Conservation (phyloP, 139 green algal species). For the Chlamydomonas schloesseri region DNA sequence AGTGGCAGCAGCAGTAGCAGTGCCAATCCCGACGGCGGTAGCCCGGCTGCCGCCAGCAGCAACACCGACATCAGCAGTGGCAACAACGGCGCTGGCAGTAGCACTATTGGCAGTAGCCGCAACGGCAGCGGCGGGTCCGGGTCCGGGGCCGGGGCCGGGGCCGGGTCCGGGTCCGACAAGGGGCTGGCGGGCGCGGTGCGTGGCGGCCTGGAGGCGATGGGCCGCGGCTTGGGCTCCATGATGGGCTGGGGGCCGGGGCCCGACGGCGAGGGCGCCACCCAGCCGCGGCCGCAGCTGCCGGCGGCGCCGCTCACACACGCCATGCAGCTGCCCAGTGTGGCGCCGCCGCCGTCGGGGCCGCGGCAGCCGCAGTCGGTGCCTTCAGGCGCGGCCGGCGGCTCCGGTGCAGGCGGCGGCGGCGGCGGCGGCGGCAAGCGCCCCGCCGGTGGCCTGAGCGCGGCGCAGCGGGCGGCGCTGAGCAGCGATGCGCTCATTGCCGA, state of each 20-base stretch:
- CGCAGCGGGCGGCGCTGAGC: not conserved
- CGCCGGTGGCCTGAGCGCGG: not conserved
- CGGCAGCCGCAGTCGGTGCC: not conserved
- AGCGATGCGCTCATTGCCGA: not conserved
- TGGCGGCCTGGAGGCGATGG: too few species aligned
- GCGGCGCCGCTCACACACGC: not conserved
- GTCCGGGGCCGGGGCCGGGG: too few species aligned
- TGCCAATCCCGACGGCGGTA: too few species aligned
- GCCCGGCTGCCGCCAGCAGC: too few species aligned
- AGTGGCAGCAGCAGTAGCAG: too few species aligned
- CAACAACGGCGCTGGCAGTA: too few species aligned
- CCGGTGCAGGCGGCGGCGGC: not conserved
- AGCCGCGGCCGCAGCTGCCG: conserved; percentile 1
- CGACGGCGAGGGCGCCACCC: not conserved
- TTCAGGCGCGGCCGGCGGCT: not conserved
- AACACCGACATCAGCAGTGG: too few species aligned
- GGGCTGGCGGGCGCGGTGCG: too few species aligned
- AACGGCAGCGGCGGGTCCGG: too few species aligned
- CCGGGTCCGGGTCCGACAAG: too few species aligned
- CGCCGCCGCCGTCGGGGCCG: not conserved
- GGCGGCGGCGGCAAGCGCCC: not conserved
- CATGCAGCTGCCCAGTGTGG: not conserved
- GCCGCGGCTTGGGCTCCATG: too few species aligned
- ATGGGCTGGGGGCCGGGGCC: not conserved
- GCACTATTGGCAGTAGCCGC: too few species aligned